Conservation (phyloP, 208 protist species). For the Leishmania arabica region DNA sequence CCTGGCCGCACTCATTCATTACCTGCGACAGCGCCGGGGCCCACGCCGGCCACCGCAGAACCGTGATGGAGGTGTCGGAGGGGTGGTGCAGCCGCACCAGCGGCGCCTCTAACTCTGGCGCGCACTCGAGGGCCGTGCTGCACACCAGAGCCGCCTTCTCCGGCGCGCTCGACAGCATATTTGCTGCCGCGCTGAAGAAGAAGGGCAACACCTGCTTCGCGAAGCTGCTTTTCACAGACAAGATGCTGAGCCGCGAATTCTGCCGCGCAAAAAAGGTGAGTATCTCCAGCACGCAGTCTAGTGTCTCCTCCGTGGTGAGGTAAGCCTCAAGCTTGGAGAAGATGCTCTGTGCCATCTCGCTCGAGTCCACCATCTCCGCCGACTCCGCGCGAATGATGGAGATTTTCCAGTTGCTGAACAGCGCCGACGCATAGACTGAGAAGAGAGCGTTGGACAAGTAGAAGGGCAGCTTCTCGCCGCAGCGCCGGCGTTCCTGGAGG, state of each 20-base stretch:
- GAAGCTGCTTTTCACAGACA: constrained; percentile 49
- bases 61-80: constrained; percentile 54
- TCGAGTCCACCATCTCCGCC: constrained; percentile 31
- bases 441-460: constrained; percentile 75
- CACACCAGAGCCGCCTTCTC: constrained; percentile 59
- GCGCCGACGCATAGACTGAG: constrained; percentile 66
- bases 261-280: constrained; percentile 69
- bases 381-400: constrained; percentile 38
- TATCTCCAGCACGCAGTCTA: constrained; percentile 83
- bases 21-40: constrained; percentile 45
- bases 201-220: constrained; percentile 59
- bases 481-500: constrained; percentile 33
- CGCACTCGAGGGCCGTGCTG: constrained; percentile 59
- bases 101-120: constrained; percentile 35
- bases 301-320: constrained; percentile 51
- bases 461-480: constrained; percentile 50
- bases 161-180: constrained; percentile 22
- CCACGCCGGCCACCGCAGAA: constrained; percentile 63
- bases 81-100: constrained; percentile 42
- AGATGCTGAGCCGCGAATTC: constrained; percentile 45
- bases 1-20: constrained; percentile 47
- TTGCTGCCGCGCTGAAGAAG: constrained; percentile 58
- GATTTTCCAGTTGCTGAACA: constrained; percentile 84
- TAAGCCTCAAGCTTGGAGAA: constrained; percentile 48
- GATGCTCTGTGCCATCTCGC: constrained; percentile 32